Percentiles rank a stretch among this genome's conserved stretches.
Conservation (phyloP, 805 yeast genomes). For the Lachancea sp. region DNA sequence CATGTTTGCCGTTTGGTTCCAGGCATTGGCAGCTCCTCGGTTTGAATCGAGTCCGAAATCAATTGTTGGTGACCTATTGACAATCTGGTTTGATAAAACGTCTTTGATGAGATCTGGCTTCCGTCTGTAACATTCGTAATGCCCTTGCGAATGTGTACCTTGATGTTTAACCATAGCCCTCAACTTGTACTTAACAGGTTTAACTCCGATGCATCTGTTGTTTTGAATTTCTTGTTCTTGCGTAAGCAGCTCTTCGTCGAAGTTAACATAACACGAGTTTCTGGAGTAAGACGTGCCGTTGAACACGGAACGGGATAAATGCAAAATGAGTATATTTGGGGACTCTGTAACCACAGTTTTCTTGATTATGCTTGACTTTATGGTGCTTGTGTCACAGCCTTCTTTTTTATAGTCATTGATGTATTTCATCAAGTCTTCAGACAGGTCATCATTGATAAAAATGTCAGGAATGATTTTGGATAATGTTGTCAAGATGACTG, state of each 20-base stretch:
- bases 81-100: constrained; percentile 19
- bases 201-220: constrained; percentile 15
- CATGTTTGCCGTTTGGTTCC: constrained; percentile 9
- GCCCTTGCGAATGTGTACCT: constrained; percentile 86
- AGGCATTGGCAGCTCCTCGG: constrained; percentile 12
- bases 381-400: constrained; percentile 38
- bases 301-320: constrained; percentile 77
- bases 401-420: constrained; percentile 41
- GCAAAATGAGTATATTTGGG: constrained; percentile 72
- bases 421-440: constrained; percentile 42
- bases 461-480: constrained; percentile 34
- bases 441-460: constrained; percentile 60
- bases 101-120: constrained; percentile 51
- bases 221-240: constrained; percentile 33
- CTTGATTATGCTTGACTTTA: constrained; percentile 64
- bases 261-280: constrained; percentile 65
- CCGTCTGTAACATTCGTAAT: constrained; percentile 79
- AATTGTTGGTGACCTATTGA: constrained; percentile 30
- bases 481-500: constrained; percentile 32
- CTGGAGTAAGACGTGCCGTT: constrained; percentile 61
- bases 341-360: constrained; percentile 53
- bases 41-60: constrained; percentile 14
- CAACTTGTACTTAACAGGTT: constrained; percentile 46
- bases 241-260: constrained; percentile 52
- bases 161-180: constrained; percentile 75